Base-by-base conservation (phyloP, 2,329 filamentous ascomycete species). In the Myriosclerotinia duriaeana region DNA sequence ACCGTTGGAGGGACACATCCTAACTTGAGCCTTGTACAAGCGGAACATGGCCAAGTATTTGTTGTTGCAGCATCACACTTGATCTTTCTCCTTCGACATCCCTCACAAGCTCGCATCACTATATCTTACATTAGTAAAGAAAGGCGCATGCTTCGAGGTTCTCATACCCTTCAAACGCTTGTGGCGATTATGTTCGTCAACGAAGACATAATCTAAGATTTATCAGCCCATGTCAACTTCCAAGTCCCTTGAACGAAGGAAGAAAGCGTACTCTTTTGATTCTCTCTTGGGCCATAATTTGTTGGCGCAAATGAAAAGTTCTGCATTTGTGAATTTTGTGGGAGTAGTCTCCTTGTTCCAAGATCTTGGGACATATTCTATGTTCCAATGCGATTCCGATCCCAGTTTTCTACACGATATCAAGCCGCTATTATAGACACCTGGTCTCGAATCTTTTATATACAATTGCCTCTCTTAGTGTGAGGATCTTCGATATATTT, bases 91-190 rank as follows among this genome's bases (percentile, higher is more conserved):
- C 93, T 89, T 69, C 94, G 87, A 77, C 94, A 98, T 68, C 94
- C 94, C 80, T 97, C 94, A 78, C 94, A 98, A 66, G 94, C 95
- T 82, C 95, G 89, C 93, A 97, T 97, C 63, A 97, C 94, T 96
- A 70, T n/a, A 46, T 11, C n/a, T n/a, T 38, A 15, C n/a, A 62
- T 76, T 61, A 76, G 72, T 59, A 68, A 55, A 26, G 42, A n/a
- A 46, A 53, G 14, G 36, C 53, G 30, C 38, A 38, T 34, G 7
- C 3, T 38, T 60, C 17, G 53, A 59, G n/a, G 50, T 44, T 44
- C 54, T 53, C 71, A 72, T 85, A 95, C 92, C 92, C 84, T 98
- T 98, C 70, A 98, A 82, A 74, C 94, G 87, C 80, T 98, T 98
- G 80, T 98, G 95, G 71, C 95, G 90, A 81, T 98, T 98, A 79